Evolutionary conservation across 2,329 filamentous ascomycete species (phyloP).

Genomic region (Fusarium sambucinum): DNA sequence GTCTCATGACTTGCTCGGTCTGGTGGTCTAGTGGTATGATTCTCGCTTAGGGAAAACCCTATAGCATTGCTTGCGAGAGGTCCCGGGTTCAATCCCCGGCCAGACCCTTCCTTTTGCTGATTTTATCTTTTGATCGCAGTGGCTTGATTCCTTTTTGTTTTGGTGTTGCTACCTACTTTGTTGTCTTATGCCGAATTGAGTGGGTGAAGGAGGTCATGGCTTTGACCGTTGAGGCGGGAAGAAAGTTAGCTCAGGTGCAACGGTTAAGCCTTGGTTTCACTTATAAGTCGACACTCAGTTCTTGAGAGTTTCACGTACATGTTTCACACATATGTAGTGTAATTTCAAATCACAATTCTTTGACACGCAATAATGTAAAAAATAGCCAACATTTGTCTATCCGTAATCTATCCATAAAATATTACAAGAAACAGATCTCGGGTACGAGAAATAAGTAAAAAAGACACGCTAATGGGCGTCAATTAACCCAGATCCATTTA

Average conservation of each 20-base stretch:
- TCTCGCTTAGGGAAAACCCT: slow-evolving; percentile 73
- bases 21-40: slow-evolving; percentile 77
- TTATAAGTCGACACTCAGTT: not conserved
- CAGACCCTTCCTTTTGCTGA: slow-evolving; percentile 51
- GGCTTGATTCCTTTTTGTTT: not conserved
- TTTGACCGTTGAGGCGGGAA: not conserved
- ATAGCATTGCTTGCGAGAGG: slow-evolving; percentile 57
- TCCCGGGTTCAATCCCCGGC: slow-evolving; percentile 62
- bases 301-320: too few relatives aligned
- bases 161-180: not conserved
- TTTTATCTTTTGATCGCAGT: not conserved
- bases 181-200: not conserved
- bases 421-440: slow-evolving; percentile 49
- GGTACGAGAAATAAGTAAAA: slow-evolving; percentile 41
- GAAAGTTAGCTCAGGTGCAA: not conserved
- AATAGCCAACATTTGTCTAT: slow-evolving; percentile 46
- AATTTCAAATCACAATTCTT: not conserved
- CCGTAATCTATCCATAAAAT: slow-evolving; percentile 46
- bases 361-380: not conserved
- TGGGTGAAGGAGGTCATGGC: not conserved
- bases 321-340: too few relatives aligned
- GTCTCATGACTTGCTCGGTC: slow-evolving; percentile 55
- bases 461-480: slow-evolving; percentile 46
- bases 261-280: not conserved
- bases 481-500: slow-evolving; percentile 44